Conservation (phyloP, 768 basidiomycete genomes). For the Collybia sp. region DNA sequence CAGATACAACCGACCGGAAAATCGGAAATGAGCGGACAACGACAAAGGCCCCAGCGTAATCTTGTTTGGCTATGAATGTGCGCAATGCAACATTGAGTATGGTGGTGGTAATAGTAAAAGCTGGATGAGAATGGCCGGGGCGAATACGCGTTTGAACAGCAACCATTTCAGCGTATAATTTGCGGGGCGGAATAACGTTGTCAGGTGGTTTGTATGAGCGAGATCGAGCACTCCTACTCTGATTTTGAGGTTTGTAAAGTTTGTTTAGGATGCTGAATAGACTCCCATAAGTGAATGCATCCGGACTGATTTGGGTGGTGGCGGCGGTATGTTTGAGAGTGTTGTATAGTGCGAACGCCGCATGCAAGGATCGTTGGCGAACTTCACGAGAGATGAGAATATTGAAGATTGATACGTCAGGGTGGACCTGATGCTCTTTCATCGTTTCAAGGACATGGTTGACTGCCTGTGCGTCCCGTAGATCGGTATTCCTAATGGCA, state of each 20-base stretch:
- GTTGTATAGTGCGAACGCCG: constrained; percentile 40
- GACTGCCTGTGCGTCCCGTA: constrained; percentile 22
- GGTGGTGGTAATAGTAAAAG: constrained; percentile 22
- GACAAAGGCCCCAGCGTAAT: constrained; percentile 44
- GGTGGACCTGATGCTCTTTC: constrained; percentile 27
- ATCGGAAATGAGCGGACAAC: constrained; percentile 25
- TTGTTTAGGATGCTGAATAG: constrained; percentile 31
- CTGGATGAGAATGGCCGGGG: constrained; percentile 3
- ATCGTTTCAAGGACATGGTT: constrained; percentile 34
- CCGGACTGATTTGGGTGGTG: constrained; percentile 26
- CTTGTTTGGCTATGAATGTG: constrained; percentile 36
- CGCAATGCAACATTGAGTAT: constrained; percentile 38
- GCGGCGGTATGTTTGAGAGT: constrained; percentile 28
- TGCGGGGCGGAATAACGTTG: constrained; percentile 29
- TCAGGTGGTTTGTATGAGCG: constrained; percentile 15
- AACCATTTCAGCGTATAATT: constrained; percentile 43
- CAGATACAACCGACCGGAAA: constrained; percentile 24
- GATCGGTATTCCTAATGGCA: constrained; percentile 25
- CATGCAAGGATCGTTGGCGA: constrained; percentile 20
- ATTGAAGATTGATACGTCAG: constrained; percentile 42
- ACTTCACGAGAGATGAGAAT: constrained; percentile 38
- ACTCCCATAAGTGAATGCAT: constrained; percentile 37
- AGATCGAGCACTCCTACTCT: constrained; percentile 2
- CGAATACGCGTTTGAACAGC: constrained; percentile 7
- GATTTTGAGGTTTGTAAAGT: constrained; percentile 7